phyloP scores from a whole-genome alignment of 1,284 basidiomycete species.

The Ceratobasidium sp. region DNA sequence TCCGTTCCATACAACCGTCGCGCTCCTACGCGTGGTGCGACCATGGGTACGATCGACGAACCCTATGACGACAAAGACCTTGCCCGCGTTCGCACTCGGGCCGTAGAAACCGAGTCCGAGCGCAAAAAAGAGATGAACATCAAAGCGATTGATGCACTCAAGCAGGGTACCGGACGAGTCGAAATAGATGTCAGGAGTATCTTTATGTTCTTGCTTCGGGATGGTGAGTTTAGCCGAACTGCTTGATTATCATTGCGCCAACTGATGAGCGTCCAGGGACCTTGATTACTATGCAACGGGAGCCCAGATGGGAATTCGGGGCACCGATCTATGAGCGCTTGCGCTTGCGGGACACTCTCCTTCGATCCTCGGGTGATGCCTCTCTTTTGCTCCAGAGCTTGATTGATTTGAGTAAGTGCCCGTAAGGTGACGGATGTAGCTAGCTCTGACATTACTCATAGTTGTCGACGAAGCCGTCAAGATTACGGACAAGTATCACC shows the following conservation, averaged over 20 bases:
- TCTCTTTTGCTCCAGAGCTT: slow-evolving; percentile 66
- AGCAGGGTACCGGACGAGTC: slow-evolving; percentile 61
- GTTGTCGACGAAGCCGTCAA: slow-evolving; percentile 70
- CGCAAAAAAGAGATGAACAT: slow-evolving; percentile 41
- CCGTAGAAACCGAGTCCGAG: neutral
- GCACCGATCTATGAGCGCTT: slow-evolving; percentile 64
- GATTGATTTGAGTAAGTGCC: slow-evolving; percentile 61
- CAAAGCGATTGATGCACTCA: slow-evolving; percentile 58
- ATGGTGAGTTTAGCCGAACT: slow-evolving; percentile 54
- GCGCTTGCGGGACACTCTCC: slow-evolving; percentile 62
- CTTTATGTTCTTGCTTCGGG: slow-evolving; percentile 67
- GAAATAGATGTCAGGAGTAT: slow-evolving; percentile 64
- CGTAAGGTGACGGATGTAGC: neutral
- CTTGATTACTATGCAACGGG: slow-evolving; percentile 63
- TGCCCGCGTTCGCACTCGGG: slow-evolving; percentile 15
- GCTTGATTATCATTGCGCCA: neutral
- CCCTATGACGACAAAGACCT: slow-evolving; percentile 20
- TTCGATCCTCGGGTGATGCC: slow-evolving; percentile 65
- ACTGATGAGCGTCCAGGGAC: slow-evolving; percentile 53
- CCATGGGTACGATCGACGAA: neutral
- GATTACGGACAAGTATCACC: slow-evolving; percentile 68
- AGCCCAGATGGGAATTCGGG: slow-evolving; percentile 58
- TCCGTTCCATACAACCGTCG: neutral
- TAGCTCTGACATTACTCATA: slow-evolving; percentile 45
- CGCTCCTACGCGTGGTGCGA: neutral